Base-by-base conservation (phyloP, 352 stramenopile genomes). In the Pythium phragmitis region DNA sequence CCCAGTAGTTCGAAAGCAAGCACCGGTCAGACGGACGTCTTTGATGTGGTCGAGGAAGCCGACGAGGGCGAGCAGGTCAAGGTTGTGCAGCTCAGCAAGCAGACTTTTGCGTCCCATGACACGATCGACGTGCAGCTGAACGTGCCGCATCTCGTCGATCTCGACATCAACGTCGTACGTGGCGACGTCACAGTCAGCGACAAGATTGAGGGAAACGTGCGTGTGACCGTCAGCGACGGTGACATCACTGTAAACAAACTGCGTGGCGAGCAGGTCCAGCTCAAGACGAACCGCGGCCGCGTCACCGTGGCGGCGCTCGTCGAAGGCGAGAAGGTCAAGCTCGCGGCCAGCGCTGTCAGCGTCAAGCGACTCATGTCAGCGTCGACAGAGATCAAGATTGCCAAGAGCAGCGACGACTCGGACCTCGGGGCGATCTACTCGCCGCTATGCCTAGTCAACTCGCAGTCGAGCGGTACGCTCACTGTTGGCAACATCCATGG, bases 391-490 rank as follows among this genome's bases (percentile, higher is more conserved):
- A 72, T 89, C 50, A 91, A 87, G 63, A 39, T 94, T 9, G 65
- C 68, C 42, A 87, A 87, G 57, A 68, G 69, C 14, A 26, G 50
- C 1, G 9, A 58, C 0, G 14, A 71, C 26, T 80, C 80, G 26
- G 65, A 78, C 13, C 79, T 94, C 52, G 82, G 85, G 42, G 85
- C 85, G n/a, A 85, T 94, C 64, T 94, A 94, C 65, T 75, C 80
- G 50, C 60, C 79, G 7, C 63, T 74, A 19, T 87, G 76, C 42
- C 73, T 70, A 7, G 60, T 94, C 33, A 67, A 73, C 45, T 85
- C 78, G 43, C 55, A 67, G 7, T 72, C 72, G 14, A 74, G 65
- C 3, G 72, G 70, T 0, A 39, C 57, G 17, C 52, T 94, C 17
- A 58, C 60, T 13, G 72, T 94, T 19, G 82, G 81, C 28, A 91